Base-by-base conservation (phyloP, 2,329 filamentous ascomycete species). In the Fusarium sp. region DNA sequence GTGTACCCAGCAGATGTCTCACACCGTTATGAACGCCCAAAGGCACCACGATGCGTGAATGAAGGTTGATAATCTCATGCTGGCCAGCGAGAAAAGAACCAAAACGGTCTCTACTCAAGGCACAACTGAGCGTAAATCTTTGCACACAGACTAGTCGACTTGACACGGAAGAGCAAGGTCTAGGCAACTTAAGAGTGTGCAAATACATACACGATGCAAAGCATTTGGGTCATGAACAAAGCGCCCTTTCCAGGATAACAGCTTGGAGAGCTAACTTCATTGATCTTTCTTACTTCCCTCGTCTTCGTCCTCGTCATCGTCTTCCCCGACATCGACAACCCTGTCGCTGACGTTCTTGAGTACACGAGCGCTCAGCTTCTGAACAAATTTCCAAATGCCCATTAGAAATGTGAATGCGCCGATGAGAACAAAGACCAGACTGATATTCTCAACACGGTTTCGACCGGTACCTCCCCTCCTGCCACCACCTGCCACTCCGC, bases 111-210 rank as follows among this genome's bases (percentile, higher is more conserved):
- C 71, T 63, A 74, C 76, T 79, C 80, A 80, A 77, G 80, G 81
- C 78, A 72, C 73, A 76, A 73, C 72, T 78, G 80, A 80, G 82
- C 79, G 75, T 87, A 81, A 61, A 86, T 97, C 85, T 97, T 85
- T 92, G 94, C 94, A 97, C 91, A 90, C 89, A 92, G 94, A 97
- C 94, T 96, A 90, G 94, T 96, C 90, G 91, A 89, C 92, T 94
- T 88, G 88, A 89, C 90, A 95, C 87, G 87, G 91, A 86, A 83
- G 83, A 87, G 85, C 77, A 84, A 79, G 82, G 83, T 89, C 87
- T 87, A 94, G 93, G 88, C 92, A 97, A 96, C 94, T 97, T 92
- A 97, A 97, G 91, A 92, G 92, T 91, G 92, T 95, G 93, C 93
- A 92, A 79, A 79, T 67, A 60, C 61, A 62, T 56, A 26, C 46